Conservation (phyloP, 129 eudicot genomes). For the Rutidosis leptorrhynchoides region DNA sequence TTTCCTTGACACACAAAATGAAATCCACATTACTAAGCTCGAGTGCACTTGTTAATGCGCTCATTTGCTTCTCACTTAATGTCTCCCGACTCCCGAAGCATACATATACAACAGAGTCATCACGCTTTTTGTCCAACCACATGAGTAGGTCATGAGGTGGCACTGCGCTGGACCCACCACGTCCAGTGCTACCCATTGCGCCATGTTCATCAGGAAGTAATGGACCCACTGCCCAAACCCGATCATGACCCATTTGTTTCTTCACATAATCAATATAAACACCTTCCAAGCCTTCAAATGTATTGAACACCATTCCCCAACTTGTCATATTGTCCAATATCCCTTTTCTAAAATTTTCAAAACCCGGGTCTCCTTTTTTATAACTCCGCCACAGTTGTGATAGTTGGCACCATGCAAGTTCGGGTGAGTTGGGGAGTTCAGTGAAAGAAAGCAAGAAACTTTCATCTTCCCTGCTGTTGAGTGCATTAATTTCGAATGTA, state of each 20-base stretch:
- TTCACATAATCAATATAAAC: slow-evolving; percentile 28
- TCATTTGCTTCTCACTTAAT: slow-evolving; percentile 16
- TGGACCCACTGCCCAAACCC: slow-evolving; percentile 53
- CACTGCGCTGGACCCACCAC: slow-evolving; percentile 33
- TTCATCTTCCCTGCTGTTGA: neutral
- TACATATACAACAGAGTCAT: slow-evolving; percentile 14
- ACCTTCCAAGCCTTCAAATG: slow-evolving; percentile 35
- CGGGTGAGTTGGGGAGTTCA: slow-evolving; percentile 31
- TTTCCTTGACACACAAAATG: neutral
- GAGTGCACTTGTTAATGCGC: slow-evolving; percentile 14
- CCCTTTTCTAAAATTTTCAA: slow-evolving; percentile 22
- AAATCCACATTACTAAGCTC: slow-evolving; percentile 7
- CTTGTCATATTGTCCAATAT: slow-evolving; percentile 30
- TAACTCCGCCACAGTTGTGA: neutral
- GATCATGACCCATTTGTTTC: slow-evolving; percentile 33
- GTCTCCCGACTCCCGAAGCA: slow-evolving; percentile 15
- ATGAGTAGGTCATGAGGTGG: slow-evolving; percentile 15
- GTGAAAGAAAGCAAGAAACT: slow-evolving; percentile 22
- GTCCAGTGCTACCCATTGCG: neutral
- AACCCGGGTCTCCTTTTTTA: slow-evolving; percentile 28
- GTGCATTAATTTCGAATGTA: neutral
- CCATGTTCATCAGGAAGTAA: slow-evolving; percentile 20
- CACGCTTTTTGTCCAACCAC: slow-evolving; percentile 36
- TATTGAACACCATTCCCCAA: slow-evolving; percentile 41
- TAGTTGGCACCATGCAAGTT: slow-evolving; percentile 27